Conservation (phyloP, 139 green algal species). For the Dunaliella sp. region DNA sequence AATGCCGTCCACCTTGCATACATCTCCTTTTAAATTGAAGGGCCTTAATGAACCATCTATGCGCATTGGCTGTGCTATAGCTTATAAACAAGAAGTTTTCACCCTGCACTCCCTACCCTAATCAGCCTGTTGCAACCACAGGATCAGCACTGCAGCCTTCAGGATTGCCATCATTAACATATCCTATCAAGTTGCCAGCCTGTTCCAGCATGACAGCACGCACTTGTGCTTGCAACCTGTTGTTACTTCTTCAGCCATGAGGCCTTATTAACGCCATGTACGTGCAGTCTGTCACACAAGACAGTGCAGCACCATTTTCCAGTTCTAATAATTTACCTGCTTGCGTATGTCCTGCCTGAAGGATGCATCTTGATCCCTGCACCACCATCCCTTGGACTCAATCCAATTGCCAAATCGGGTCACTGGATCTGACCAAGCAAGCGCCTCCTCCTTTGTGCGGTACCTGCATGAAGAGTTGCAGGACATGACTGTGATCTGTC, state of each 20-base stretch:
- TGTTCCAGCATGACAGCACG: not conserved
- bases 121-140: too few relatives aligned
- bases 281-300: not conserved
- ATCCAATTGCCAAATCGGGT: constrained; percentile 53
- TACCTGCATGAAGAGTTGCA: not conserved
- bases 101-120: too few relatives aligned
- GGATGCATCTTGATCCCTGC: constrained; percentile 50
- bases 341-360: constrained; percentile 40
- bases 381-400: constrained; percentile 63
- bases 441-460: not conserved
- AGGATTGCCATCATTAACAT: not conserved
- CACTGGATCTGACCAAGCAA: not conserved
- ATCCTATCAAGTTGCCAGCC: not conserved
- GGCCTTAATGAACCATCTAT: too few relatives aligned
- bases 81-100: too few relatives aligned
- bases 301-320: not conserved
- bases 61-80: too few relatives aligned
- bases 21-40: too few relatives aligned
- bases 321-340: too few relatives aligned
- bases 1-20: too few relatives aligned
- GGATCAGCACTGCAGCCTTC: too few relatives aligned
- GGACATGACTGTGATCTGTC: too few relatives aligned
- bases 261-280: not conserved
- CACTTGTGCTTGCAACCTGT: constrained; percentile 8
- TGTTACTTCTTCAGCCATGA: not conserved